Percentiles rank a stretch among this genome's conserved stretches.
phyloP scores from a whole-genome alignment of 2,329 filamentous ascomycete genomes.

The Ceratocystis ficicola region DNA sequence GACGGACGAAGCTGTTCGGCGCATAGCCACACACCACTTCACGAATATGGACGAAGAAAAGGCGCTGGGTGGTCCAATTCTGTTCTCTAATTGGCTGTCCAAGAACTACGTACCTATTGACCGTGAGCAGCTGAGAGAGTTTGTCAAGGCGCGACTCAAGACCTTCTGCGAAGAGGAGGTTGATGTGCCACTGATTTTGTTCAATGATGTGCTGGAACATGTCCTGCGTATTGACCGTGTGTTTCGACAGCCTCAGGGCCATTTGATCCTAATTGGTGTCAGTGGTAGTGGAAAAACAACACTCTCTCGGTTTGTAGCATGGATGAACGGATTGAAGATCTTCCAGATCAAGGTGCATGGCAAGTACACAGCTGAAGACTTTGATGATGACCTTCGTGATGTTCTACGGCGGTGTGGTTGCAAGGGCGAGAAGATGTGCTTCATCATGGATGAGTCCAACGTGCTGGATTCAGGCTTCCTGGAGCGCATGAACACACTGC shows the following conservation, averaged over 20 bases:
- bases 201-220: conserved; percentile 97
- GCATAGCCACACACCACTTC: conserved; percentile 84
- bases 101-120: conserved; percentile 98
- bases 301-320: conserved; percentile 91
- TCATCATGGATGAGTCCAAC: conserved; percentile 99
- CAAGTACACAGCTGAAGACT: conserved; percentile 95
- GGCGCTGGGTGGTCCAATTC: conserved; percentile 80
- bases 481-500: conserved; percentile 96
- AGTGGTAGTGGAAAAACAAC: conserved; percentile 98
- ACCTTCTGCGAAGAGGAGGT: conserved; percentile 99
- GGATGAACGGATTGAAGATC: conserved; percentile 98
- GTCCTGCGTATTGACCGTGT: conserved; percentile 96
- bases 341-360: conserved; percentile 99
- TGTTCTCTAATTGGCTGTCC: conserved; percentile 98
- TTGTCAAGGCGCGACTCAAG: conserved; percentile 90
- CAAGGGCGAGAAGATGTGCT: conserved; percentile 98
- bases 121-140: conserved; percentile 86
- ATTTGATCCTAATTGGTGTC: conserved; percentile 95
- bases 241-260: conserved; percentile 94
- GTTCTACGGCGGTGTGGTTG: conserved; percentile 88
- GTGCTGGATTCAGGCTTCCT: conserved; percentile 97
- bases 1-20: conserved; percentile 78
- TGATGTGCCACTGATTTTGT: conserved; percentile 94
- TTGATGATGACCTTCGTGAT: conserved; percentile 91
- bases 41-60: conserved; percentile 86